phyloP scores from a whole-genome alignment of 805 yeast genomes.

The Teunomyces pallodes region DNA sequence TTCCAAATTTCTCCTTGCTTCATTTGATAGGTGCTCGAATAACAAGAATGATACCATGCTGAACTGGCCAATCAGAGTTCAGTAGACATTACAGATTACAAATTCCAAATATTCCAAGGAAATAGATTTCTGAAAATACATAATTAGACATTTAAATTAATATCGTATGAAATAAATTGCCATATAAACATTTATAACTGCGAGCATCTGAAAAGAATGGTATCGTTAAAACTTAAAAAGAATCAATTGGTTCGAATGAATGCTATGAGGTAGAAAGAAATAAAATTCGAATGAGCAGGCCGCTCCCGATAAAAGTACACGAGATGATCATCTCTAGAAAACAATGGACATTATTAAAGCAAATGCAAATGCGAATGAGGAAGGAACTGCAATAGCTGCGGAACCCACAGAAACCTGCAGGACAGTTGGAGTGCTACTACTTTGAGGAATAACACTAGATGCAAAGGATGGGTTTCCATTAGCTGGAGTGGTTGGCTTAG shows the following conservation, averaged over 20 bases:
- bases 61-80: no score
- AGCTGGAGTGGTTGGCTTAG: background rate
- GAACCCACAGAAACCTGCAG: background rate
- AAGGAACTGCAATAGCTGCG: background rate
- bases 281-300: background rate
- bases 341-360: slow-evolving; percentile 1
- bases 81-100: no score
- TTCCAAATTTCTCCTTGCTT: no score
- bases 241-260: background rate
- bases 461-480: background rate
- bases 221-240: background rate
- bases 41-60: no score
- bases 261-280: background rate
- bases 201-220: background rate
- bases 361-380: background rate
- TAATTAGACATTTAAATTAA: no score
- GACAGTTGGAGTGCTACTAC: background rate
- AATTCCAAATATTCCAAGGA: no score
- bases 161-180: no score
- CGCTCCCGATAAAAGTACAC: background rate
- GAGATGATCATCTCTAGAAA: background rate
- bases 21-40: no score
- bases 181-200: no score
- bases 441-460: background rate
- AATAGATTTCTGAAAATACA: no score